A percentile compares a stretch with the other conserved stretches of the same genome.
Conservation (phyloP, 495 filamentous ascomycete genomes). For the Acidomyces sp. region DNA sequence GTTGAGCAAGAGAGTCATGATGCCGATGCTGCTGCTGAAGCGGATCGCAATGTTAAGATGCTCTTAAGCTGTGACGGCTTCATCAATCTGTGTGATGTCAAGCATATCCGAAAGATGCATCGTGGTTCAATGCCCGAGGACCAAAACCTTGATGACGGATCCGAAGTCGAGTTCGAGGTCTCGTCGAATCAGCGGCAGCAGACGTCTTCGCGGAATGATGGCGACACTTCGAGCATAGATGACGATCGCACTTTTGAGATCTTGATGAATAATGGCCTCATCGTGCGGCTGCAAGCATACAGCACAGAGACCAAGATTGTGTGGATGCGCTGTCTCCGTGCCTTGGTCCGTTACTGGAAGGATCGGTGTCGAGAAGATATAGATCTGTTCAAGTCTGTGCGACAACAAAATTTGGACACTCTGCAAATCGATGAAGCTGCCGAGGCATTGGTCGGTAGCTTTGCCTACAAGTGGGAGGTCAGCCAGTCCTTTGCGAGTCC, state of each 20-base stretch:
- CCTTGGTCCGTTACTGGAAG: conserved; percentile 55
- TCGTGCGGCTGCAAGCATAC: conserved; percentile 55
- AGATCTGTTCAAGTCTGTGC: conserved; percentile 40
- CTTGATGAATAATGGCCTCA: conserved; percentile 46
- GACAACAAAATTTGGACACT: conserved; percentile 46
- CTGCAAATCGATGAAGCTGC: conserved; percentile 58
- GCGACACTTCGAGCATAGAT: conserved; percentile 39
- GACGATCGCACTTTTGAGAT: conserved; percentile 53
- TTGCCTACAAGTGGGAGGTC: conserved; percentile 63
- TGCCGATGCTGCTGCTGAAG: conserved; percentile 46
- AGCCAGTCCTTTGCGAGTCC: conserved; percentile 50
- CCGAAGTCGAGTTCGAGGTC: conserved; percentile 31
- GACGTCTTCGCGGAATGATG: conserved; percentile 36
- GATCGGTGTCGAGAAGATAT: conserved; percentile 44
- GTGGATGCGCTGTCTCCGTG: conserved; percentile 50
- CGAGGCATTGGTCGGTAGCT: conserved; percentile 56
- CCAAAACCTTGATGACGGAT: conserved; percentile 35
- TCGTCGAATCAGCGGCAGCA: conserved; percentile 36
- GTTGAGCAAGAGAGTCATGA: conserved; percentile 41
- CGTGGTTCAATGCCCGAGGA: conserved; percentile 40
- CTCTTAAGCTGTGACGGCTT: conserved; percentile 50
- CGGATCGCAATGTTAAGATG: conserved; percentile 47
- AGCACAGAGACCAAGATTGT: conserved; percentile 44
- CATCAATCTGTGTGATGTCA: conserved; percentile 49
- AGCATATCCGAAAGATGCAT: conserved; percentile 42